Conservation (phyloP, 2,329 filamentous ascomycete genomes). For the Ascochyta fabae region DNA sequence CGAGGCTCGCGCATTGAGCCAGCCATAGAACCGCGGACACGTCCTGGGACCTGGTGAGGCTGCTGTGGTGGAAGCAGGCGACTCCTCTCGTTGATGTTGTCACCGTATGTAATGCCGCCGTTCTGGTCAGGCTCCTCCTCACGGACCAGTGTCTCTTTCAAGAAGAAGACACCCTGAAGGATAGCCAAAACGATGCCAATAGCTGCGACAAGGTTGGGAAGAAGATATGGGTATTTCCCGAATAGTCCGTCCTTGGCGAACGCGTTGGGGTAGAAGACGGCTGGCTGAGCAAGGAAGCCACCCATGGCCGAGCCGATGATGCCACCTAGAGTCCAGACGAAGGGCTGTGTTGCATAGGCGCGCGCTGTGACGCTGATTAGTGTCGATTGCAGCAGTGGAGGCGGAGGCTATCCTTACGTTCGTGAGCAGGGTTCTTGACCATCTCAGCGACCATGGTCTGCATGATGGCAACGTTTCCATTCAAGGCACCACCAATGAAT, state of each 20-base stretch:
- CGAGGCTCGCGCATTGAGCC: slow-evolving; percentile 32
- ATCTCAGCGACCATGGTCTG: slow-evolving; percentile 94
- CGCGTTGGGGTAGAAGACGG: slow-evolving; percentile 71
- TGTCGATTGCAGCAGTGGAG: neutral
- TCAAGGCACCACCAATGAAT: slow-evolving; percentile 79
- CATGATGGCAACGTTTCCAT: slow-evolving; percentile 90
- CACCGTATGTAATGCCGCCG: slow-evolving; percentile 64
- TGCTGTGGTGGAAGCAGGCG: slow-evolving; percentile 63
- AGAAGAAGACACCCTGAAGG: slow-evolving; percentile 75
- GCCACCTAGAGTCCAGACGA: slow-evolving; percentile 89
- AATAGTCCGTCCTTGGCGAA: slow-evolving; percentile 77
- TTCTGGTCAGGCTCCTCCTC: slow-evolving; percentile 47
- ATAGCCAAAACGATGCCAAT: slow-evolving; percentile 79
- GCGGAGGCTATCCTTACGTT: slow-evolving; percentile 66
- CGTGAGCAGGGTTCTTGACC: slow-evolving; percentile 85
- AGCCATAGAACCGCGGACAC: slow-evolving; percentile 38
- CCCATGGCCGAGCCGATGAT: slow-evolving; percentile 88
- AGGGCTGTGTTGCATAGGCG: slow-evolving; percentile 90
- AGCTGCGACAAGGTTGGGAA: slow-evolving; percentile 87
- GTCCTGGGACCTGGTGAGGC: slow-evolving; percentile 31
- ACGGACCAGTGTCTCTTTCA: slow-evolving; percentile 72
- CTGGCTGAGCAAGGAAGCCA: slow-evolving; percentile 82
- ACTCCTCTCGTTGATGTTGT: slow-evolving; percentile 74
- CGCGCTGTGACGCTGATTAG: slow-evolving; percentile 61
- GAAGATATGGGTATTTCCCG: slow-evolving; percentile 79